phyloP scores from a whole-genome alignment of 2,329 filamentous ascomycete genomes.

The Dactylellina leptospora region DNA sequence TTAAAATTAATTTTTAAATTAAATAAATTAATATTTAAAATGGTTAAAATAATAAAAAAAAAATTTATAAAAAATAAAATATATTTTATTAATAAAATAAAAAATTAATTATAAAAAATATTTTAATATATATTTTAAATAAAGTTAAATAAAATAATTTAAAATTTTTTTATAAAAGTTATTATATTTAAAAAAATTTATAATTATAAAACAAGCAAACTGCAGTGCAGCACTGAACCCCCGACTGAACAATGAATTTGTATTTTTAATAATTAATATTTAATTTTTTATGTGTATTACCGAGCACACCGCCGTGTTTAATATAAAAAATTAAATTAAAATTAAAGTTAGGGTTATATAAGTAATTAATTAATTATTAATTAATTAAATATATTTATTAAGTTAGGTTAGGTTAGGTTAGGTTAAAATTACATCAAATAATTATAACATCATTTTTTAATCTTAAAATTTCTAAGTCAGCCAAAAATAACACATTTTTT shows the following conservation, averaged over 20 bases:
- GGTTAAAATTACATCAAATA: neutral
- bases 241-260: neutral
- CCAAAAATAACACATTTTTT: neutral
- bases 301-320: too few species aligned
- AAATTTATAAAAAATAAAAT: neutral
- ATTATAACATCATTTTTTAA: neutral
- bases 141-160: neutral
- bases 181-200: neutral
- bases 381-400: neutral
- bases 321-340: neutral
- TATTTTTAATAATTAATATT: too few species aligned
- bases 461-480: neutral
- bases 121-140: neutral
- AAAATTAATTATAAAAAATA: neutral
- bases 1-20: neutral
- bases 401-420: neutral
- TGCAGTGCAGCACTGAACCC: too few species aligned
- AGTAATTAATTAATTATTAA: neutral
- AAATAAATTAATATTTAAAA: neutral
- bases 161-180: neutral
- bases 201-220: neutral
- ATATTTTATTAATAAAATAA: too few species aligned
- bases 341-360: neutral
- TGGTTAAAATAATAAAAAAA: neutral
- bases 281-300: too few species aligned